phyloP scores from a whole-genome alignment of 2,329 filamentous ascomycete genomes.

The Tolypocladium sp. region DNA sequence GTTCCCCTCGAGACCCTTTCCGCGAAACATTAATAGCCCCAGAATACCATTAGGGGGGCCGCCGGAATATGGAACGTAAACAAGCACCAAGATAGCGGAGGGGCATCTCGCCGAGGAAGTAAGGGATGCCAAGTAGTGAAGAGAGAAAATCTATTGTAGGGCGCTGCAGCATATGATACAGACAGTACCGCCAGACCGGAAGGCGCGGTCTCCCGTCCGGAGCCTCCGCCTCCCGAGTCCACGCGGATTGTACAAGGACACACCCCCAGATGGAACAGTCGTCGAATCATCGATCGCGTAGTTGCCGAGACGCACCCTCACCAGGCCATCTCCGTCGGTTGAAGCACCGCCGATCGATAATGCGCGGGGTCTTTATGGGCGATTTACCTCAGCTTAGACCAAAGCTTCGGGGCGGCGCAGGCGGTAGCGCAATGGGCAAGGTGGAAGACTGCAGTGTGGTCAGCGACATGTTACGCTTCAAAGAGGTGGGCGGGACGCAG shows the following conservation, averaged over 20 bases:
- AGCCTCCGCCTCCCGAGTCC: neutral
- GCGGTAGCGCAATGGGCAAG: conserved; percentile 88
- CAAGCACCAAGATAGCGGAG: neutral
- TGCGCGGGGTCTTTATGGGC: neutral
- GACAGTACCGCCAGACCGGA: conserved; percentile 8
- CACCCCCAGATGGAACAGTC: neutral
- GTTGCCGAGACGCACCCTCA: neutral
- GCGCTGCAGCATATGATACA: conserved; percentile 22
- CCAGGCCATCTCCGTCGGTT: neutral
- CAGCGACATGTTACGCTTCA: neutral
- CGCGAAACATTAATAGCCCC: too few relatives aligned
- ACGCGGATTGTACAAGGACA: neutral
- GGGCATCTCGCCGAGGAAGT: neutral
- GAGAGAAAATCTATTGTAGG: conserved; percentile 20
- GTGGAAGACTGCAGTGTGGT: conserved; percentile 74
- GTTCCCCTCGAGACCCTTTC: too few relatives aligned
- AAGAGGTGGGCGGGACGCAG: neutral
- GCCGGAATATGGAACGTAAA: too few relatives aligned
- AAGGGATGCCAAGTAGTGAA: neutral
- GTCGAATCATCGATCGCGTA: neutral
- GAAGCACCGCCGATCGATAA: neutral
- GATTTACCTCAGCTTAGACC: conserved; percentile 79
- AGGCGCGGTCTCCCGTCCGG: neutral
- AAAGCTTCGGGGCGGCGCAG: conserved; percentile 95
- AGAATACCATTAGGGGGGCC: too few relatives aligned